These are phyloP conservation scores for Boeremia lycopersici DNA, from an alignment of 2,329 filamentous ascomycete genomes.

Conservation along the genomic window DNA sequence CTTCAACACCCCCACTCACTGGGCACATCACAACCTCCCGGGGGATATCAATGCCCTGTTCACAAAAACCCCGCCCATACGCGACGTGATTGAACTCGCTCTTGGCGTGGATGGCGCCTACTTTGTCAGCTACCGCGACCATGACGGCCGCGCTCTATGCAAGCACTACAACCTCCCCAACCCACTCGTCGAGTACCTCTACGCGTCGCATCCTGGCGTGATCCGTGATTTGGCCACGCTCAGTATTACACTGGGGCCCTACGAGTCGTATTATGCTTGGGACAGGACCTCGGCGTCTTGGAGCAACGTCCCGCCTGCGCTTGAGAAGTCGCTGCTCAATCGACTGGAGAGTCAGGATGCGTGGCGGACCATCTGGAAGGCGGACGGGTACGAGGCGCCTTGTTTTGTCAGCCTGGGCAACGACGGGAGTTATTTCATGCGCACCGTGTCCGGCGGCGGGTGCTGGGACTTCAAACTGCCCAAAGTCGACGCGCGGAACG, in stretches of 20 bases:
- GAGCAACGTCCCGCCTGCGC: constrained; percentile 33
- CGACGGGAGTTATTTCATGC: constrained; percentile 41
- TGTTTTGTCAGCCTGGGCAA: constrained; percentile 39
- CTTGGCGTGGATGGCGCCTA: constrained; percentile 33
- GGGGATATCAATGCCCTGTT: constrained; percentile 37
- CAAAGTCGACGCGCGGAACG: constrained; percentile 14
- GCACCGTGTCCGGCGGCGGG: constrained; percentile 39
- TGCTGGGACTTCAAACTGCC: constrained; percentile 38
- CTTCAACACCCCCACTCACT: constrained; percentile 43
- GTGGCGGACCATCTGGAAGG: constrained; percentile 35
- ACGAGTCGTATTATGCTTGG: constrained; percentile 39
- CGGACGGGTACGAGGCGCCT: constrained; percentile 33
- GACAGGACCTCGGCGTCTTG: constrained; percentile 35
- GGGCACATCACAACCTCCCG: constrained; percentile 39
- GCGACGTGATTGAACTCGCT: constrained; percentile 36
- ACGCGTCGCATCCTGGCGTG: constrained; percentile 31
- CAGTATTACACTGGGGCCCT: constrained; percentile 37
- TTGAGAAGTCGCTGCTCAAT: constrained; percentile 35
- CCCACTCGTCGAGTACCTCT: constrained; percentile 37
- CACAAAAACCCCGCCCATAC: constrained; percentile 36
- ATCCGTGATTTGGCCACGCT: constrained; percentile 36
- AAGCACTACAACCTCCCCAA: constrained; percentile 43
- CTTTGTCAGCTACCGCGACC: constrained; percentile 36
- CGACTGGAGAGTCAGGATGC: constrained; percentile 33
- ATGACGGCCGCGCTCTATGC: constrained; percentile 20